Conservation (phyloP, 2,329 filamentous ascomycete species). For the Hypoxylon sp. region DNA sequence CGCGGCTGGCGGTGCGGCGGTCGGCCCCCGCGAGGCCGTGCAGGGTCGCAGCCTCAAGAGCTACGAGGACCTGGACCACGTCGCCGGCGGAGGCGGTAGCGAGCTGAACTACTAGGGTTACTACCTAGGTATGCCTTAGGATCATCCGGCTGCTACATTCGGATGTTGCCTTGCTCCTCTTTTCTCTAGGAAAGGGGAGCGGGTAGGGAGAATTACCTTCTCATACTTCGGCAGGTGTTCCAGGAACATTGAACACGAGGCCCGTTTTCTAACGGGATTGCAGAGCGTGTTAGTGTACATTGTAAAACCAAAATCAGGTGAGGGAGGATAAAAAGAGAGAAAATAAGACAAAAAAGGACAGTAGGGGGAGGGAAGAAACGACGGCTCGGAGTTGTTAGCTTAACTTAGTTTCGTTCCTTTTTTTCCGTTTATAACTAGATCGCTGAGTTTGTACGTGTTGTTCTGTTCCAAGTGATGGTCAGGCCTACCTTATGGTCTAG, state of each 20-base stretch:
- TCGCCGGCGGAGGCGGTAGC: constrained; percentile 74
- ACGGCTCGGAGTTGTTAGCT: background rate
- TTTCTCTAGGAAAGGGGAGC: background rate
- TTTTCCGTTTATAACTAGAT: too few species aligned
- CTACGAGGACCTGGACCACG: constrained; percentile 96
- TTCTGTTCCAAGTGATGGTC: too few species aligned
- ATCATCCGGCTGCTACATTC: background rate
- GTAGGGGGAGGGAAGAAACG: background rate
- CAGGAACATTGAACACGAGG: too few species aligned
- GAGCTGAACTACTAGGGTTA: constrained; percentile 87
- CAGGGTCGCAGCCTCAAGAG: constrained; percentile 93
- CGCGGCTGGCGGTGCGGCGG: constrained; percentile 74
- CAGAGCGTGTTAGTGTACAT: too few species aligned
- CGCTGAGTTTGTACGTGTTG: too few species aligned
- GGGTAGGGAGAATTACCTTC: too few species aligned
- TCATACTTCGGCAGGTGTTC: too few species aligned
- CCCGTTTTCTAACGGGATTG: too few species aligned
- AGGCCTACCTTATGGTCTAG: background rate
- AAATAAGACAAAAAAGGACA: background rate
- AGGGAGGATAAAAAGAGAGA: too few species aligned
- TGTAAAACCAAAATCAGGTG: too few species aligned
- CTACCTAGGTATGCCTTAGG: background rate
- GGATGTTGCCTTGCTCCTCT: background rate
- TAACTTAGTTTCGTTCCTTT: too few species aligned
- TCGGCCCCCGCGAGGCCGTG: constrained; percentile 89